These are phyloP conservation scores for Plasmodium knowlesi DNA, from an alignment of 169 alveolate genomes.

Conservation along the genomic window DNA sequence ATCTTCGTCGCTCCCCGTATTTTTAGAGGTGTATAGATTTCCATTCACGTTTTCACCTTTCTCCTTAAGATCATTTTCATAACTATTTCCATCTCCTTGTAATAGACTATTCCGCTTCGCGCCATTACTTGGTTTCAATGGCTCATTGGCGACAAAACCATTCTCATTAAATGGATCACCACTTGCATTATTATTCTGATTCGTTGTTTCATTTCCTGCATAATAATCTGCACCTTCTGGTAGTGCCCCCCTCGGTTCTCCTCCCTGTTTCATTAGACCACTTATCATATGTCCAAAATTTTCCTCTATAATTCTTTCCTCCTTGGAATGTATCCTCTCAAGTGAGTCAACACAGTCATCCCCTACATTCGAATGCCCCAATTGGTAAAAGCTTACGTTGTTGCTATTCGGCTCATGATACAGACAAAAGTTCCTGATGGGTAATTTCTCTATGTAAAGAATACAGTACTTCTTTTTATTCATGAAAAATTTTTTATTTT, in stretches of 20 bases:
- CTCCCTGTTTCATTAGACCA: neutral
- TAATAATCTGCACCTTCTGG: neutral
- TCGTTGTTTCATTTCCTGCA: neutral
- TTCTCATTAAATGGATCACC: neutral
- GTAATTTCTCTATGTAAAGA: conserved; percentile 27
- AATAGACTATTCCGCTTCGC: neutral
- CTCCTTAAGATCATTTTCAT: neutral
- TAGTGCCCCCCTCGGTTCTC: neutral
- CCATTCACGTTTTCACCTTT: neutral
- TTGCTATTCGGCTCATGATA: conserved; percentile 18
- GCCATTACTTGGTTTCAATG: neutral
- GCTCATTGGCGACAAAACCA: neutral
- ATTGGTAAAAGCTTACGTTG: neutral
- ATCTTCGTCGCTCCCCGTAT: conserved; percentile 2
- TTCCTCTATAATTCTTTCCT: neutral
- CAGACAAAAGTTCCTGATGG: conserved; percentile 25
- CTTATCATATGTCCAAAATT: neutral
- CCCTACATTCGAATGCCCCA: neutral
- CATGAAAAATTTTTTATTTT: conserved; percentile 20
- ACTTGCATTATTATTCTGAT: neutral
- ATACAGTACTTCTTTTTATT: conserved; percentile 9
- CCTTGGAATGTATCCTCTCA: conserved; percentile 4
- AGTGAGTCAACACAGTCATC: conserved; percentile 2
- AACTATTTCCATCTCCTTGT: neutral
- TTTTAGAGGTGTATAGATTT: neutral